Percentiles rank a stretch among this genome's conserved stretches.
These are phyloP conservation scores for Cutaneotrichosporon spelunceum DNA, from an alignment of 1,284 basidiomycete species.

Conservation along the genomic window DNA sequence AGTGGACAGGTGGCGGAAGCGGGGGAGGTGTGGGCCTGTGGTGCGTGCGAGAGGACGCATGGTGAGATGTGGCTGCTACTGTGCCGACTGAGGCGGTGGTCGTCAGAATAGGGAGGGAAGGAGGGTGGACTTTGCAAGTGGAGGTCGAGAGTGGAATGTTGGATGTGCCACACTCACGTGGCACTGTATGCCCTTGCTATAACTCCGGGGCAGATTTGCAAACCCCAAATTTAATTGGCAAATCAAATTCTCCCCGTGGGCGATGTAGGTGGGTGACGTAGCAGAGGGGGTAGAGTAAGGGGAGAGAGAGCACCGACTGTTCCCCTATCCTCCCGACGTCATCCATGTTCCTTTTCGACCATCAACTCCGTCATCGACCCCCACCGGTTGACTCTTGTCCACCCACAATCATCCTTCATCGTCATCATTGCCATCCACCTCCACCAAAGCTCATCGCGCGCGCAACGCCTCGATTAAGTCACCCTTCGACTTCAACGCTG, in stretches of 20 bases:
- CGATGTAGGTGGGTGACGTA: not conserved
- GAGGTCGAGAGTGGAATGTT: not conserved
- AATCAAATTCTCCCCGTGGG: not conserved
- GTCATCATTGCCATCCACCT: conserved; percentile 11
- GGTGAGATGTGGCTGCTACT: not conserved
- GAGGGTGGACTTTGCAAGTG: not conserved
- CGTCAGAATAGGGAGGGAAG: not conserved
- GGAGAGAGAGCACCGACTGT: not conserved
- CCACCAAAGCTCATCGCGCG: not conserved
- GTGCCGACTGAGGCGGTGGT: not conserved
- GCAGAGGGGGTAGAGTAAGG: not conserved
- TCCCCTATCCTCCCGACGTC: not conserved
- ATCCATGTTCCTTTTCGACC: conserved; percentile 2
- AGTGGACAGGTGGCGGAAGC: not conserved
- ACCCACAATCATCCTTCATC: conserved; percentile 7
- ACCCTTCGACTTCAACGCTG: not conserved
- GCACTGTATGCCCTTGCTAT: not conserved
- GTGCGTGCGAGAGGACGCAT: not conserved
- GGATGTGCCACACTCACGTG: conserved; percentile 8
- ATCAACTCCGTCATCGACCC: not conserved
- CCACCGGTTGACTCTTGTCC: not conserved
- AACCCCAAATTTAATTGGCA: not conserved
- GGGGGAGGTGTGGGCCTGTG: not conserved
- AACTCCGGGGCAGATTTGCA: not conserved
- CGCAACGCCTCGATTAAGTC: not conserved